A percentile compares a stretch with the other conserved stretches of the same genome.
Evolutionary conservation across 2,329 filamentous ascomycete species (phyloP).

Genomic region (Lasiodiplodia citricola): DNA sequence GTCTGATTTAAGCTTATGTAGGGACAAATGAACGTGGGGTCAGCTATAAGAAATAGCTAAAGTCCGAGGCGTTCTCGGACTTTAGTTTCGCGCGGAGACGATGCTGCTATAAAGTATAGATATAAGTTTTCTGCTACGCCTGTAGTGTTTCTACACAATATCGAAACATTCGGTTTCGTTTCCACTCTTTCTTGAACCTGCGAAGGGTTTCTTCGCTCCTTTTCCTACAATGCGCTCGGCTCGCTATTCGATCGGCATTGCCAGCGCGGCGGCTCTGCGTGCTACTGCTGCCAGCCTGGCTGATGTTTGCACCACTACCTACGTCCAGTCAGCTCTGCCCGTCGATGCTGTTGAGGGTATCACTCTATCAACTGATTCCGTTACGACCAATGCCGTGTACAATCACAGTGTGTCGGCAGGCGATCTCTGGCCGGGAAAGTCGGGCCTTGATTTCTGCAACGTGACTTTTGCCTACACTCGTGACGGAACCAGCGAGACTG

Average conservation of each 20-base stretch:
- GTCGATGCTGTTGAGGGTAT: conserved; percentile 28
- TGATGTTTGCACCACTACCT: conserved; percentile 29
- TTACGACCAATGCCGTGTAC: conserved; percentile 41
- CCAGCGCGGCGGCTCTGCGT: background rate
- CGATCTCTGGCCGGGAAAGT: conserved; percentile 33
- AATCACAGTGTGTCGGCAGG: conserved; percentile 38
- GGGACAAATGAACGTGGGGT: background rate
- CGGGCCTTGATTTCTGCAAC: conserved; percentile 50
- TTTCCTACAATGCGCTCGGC: background rate
- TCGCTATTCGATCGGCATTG: conserved; percentile 1
- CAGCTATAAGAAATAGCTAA: background rate
- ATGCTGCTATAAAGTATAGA: background rate
- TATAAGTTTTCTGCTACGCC: background rate
- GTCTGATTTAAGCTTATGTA: background rate
- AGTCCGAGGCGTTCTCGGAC: background rate
- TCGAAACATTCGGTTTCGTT: background rate
- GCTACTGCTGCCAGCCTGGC: conserved; percentile 12
- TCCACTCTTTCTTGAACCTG: background rate
- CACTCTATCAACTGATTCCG: conserved; percentile 29
- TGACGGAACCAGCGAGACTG: conserved; percentile 36
- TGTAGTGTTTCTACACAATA: background rate
- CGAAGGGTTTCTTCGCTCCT: background rate
- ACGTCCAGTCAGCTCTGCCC: conserved; percentile 33
- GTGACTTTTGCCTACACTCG: conserved; percentile 55
- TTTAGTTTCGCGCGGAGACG: background rate